Evolutionary conservation across 108 stramenopile genomes (phyloP).

Genomic region (Cyclostephanos tholiformis): DNA sequence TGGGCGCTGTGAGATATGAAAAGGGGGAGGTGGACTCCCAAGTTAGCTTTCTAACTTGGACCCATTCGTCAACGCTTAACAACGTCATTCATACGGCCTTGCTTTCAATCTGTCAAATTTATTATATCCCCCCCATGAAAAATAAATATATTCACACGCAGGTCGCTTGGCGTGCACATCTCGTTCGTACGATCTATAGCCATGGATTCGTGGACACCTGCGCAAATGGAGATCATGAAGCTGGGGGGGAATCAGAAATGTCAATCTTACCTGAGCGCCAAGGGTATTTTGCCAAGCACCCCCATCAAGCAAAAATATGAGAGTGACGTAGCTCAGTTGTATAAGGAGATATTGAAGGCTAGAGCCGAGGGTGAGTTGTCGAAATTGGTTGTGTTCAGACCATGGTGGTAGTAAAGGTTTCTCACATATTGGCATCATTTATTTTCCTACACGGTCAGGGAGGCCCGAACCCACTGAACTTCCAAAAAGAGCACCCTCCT

Average conservation of each 20-base stretch:
- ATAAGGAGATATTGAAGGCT: conserved; percentile 84
- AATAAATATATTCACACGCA: conserved; percentile 16
- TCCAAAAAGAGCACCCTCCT: conserved; percentile 35
- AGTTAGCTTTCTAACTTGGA: background rate
- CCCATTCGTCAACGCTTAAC: background rate
- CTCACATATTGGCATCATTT: background rate
- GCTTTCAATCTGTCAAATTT: background rate
- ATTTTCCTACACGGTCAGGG: conserved; percentile 30
- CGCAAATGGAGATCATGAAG: conserved; percentile 84
- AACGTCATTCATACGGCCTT: background rate
- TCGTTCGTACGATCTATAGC: conserved; percentile 96
- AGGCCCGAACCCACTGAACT: conserved; percentile 79
- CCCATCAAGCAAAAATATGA: conserved; percentile 88
- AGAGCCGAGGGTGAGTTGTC: conserved; percentile 57
- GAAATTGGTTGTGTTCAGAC: background rate
- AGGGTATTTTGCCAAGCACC: conserved; percentile 63
- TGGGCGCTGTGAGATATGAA: too few species aligned
- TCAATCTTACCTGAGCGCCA: conserved; percentile 60
- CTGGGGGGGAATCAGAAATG: conserved; percentile 83
- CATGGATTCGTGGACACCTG: conserved; percentile 96
- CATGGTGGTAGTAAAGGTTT: background rate
- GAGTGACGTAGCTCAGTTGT: conserved; percentile 81
- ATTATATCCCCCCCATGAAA: background rate
- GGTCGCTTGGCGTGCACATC: conserved; percentile 95
- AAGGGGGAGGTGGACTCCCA: too few species aligned